Conservation (phyloP, 108 stramenopile genomes). For the Cyclotella atomus region DNA sequence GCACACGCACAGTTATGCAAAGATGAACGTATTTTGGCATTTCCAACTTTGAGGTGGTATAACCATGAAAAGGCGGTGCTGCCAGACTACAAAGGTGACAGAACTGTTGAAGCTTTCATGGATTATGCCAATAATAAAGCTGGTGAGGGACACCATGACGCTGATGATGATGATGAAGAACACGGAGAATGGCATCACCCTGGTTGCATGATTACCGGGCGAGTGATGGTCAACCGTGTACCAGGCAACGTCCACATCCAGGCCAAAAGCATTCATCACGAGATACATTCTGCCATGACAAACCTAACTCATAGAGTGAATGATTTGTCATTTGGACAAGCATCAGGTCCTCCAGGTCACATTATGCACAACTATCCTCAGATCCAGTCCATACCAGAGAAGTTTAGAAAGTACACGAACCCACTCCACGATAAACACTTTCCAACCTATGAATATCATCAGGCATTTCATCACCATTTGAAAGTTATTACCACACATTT, state of each 20-base stretch:
- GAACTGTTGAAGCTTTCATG: conserved; percentile 82
- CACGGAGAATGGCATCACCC: conserved; percentile 77
- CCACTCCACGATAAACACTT: conserved; percentile 81
- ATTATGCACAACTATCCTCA: not conserved
- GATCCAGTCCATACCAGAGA: conserved; percentile 66
- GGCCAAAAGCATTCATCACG: conserved; percentile 91
- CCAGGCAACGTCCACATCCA: conserved; percentile 98
- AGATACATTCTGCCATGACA: conserved; percentile 91
- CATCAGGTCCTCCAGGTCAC: conserved; percentile 25
- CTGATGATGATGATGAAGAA: conserved; percentile 52
- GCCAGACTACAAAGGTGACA: conserved; percentile 88
- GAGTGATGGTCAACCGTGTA: conserved; percentile 92
- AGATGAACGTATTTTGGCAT: conserved; percentile 71
- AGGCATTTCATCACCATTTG: conserved; percentile 96
- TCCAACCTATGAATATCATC: conserved; percentile 74
- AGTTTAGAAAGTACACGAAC: conserved; percentile 66
- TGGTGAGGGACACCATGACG: conserved; percentile 34
- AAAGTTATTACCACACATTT: conserved; percentile 93
- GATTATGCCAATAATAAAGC: conserved; percentile 69
- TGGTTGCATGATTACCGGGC: conserved; percentile 85
- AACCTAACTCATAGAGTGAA: conserved; percentile 94
- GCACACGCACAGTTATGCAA: conserved; percentile 59
- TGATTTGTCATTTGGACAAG: conserved; percentile 83
- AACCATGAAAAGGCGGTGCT: conserved; percentile 24
- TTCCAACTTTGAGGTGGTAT: conserved; percentile 80